Percentiles rank a stretch among this genome's conserved stretches.
Evolutionary conservation across 306 rosid genomes (phyloP).

Genomic region (Amphicarpaea edgeworthii): DNA sequence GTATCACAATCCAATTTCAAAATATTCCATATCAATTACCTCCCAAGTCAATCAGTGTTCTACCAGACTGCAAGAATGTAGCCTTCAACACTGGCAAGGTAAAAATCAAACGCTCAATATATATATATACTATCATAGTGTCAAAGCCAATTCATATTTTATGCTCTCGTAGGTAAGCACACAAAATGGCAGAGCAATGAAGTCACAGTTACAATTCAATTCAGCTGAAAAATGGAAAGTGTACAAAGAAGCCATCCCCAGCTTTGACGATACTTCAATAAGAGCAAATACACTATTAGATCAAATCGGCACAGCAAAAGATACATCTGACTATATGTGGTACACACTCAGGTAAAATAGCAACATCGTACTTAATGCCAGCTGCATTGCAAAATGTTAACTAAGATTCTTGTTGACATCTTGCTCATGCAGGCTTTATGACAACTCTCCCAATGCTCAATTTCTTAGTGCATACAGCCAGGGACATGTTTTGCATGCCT

Average conservation of each 20-base stretch:
- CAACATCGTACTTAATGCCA: conserved; percentile 15
- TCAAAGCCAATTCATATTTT: conserved; percentile 28
- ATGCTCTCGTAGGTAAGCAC: conserved; percentile 45
- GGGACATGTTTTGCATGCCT: conserved; percentile 78
- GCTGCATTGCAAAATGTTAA: background rate
- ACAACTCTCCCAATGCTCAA: conserved; percentile 36
- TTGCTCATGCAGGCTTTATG: conserved; percentile 40
- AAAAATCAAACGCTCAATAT: conserved; percentile 37
- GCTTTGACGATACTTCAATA: conserved; percentile 42
- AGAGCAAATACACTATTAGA: conserved; percentile 53
- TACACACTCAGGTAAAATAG: conserved; percentile 57
- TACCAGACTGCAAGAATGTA: conserved; percentile 58
- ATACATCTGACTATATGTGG: conserved; percentile 57
- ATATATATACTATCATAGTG: no score
- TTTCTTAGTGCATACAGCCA: conserved; percentile 59
- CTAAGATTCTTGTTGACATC: conserved; percentile 35
- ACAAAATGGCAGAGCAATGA: conserved; percentile 44
- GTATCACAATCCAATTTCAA: conserved; percentile 40
- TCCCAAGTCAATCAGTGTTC: conserved; percentile 56
- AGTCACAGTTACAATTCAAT: conserved; percentile 39
- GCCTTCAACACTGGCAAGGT: conserved; percentile 62
- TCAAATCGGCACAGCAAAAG: conserved; percentile 58
- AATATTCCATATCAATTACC: conserved; percentile 44
- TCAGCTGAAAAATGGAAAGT: conserved; percentile 51
- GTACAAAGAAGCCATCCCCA: conserved; percentile 58